Percentiles rank a stretch among this genome's conserved stretches.
Conservation (phyloP, 1,139 yeast species). For the Lodderomyces parapsilosis region DNA sequence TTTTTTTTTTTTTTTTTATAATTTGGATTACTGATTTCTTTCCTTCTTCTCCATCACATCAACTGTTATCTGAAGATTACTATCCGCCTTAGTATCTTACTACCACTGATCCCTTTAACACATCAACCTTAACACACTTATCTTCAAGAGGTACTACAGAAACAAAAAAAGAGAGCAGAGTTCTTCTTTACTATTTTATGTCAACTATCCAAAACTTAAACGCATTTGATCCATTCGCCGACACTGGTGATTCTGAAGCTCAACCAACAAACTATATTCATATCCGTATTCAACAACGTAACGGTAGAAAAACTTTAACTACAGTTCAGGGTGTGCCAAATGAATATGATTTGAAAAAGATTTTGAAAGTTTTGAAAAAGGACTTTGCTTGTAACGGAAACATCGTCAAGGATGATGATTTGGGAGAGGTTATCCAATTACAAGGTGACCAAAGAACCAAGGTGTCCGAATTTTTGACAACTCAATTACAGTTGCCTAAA, state of each 20-base stretch:
- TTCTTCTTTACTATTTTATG: slow-evolving; percentile 36
- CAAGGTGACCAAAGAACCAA: slow-evolving; percentile 99
- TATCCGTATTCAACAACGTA: slow-evolving; percentile 99
- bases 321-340: slow-evolving; percentile 97
- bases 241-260: slow-evolving; percentile 98
- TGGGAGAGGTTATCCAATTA: slow-evolving; percentile 95
- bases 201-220: slow-evolving; percentile 96
- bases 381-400: slow-evolving; percentile 99
- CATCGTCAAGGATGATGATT: slow-evolving; percentile 92
- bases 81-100: not conserved
- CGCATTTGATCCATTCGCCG: slow-evolving; percentile 99
- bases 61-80: too few relatives aligned
- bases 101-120: not conserved
- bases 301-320: slow-evolving; percentile 98
- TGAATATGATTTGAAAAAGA: slow-evolving; percentile 93
- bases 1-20: not conserved
- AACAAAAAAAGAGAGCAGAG: not conserved
- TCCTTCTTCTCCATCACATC: too few relatives aligned
- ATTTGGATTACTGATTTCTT: too few relatives aligned
- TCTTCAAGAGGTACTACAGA: not conserved
- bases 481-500: slow-evolving; percentile 87
- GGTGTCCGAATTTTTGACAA: slow-evolving; percentile 88
- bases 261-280: slow-evolving; percentile 95
- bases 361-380: slow-evolving; percentile 90
- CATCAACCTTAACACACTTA: not conserved